Base-by-base conservation (phyloP, 805 yeast genomes). In the Candida qinlingensis region DNA sequence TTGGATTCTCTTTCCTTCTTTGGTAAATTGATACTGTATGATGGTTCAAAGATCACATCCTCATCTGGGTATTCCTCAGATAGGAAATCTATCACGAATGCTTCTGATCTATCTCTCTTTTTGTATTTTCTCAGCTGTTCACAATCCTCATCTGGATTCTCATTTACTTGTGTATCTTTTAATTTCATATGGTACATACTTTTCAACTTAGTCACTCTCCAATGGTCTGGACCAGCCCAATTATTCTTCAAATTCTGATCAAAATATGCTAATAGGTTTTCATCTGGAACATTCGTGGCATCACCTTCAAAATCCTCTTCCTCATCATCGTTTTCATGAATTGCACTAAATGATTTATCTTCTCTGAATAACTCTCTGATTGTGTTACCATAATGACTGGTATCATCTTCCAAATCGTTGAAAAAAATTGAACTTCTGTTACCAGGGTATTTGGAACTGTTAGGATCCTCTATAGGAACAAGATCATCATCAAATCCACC, bases 221-320 rank as follows among this genome's bases (percentile, higher is more conserved):
- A 92, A 67, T 88, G 94, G 56, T 87, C 92, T 11, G 92, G 86
- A 4, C 97, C 97, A 36, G 96, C 78, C 97, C 97, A 91, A 60
- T 81, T 85, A 26, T 63, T 64, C 49, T 75, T 76, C 65, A 87
- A 73, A 19, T 79, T 74, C 46, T 80, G 81, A 60, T 90, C 96
- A 64, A 89, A 89, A 62, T 88, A 85, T 4, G 90, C 85, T 75
- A 87, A 76, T 35, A 88, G 66, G 55, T 83, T 85, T 40, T 73
- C 73, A 57, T 82, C 87, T 49, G 79, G 68, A 6, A 70, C 55
- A 30, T 60, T 59, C 7, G 59, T 55, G 10, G 58, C 57, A n/a
- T 57, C 36, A 19, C 49, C 51, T n/a, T 43, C 56, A 28, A 49
- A 55, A 4, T 50, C 59, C 9, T 57, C 59, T 3, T 52, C 59